Percentiles rank a stretch among this genome's conserved stretches.
These are phyloP conservation scores for Didymellaceae sp. DNA, from an alignment of 2,329 filamentous ascomycete genomes.

Conservation along the genomic window DNA sequence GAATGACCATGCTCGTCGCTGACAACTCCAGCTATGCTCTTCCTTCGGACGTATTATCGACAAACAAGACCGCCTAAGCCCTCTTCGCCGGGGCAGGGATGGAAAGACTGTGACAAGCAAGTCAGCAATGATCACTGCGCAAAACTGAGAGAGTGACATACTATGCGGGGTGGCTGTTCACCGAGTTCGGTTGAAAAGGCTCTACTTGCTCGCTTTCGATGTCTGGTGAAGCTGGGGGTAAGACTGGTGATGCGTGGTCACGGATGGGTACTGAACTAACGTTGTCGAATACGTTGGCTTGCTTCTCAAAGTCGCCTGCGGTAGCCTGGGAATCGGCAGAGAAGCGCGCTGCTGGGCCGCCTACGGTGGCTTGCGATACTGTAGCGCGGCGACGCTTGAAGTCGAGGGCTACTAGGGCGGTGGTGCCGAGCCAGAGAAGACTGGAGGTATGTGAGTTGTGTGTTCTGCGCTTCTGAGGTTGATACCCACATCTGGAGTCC, in stretches of 20 bases:
- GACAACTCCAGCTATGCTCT: too few relatives aligned
- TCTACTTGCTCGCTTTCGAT: slow-evolving; percentile 6
- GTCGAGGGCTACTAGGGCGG: slow-evolving; percentile 10
- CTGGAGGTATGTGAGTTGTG: slow-evolving; percentile 2
- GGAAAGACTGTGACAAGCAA: not conserved
- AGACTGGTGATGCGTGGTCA: slow-evolving; percentile 12
- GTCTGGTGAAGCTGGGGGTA: slow-evolving; percentile 18
- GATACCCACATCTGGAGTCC: slow-evolving; percentile 37
- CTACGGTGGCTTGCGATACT: not conserved
- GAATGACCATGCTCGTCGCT: too few relatives aligned
- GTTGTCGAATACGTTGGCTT: slow-evolving; percentile 12
- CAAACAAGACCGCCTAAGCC: not conserved
- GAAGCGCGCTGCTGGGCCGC: slow-evolving; percentile 3
- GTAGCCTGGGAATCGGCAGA: slow-evolving; percentile 4
- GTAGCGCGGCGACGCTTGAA: slow-evolving; percentile 14
- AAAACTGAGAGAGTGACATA: not conserved
- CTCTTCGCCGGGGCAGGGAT: slow-evolving; percentile 2
- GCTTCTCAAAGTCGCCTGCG: slow-evolving; percentile 12
- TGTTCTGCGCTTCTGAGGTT: not conserved
- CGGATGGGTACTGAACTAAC: slow-evolving; percentile 13
- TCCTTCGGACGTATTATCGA: too few relatives aligned
- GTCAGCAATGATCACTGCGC: not conserved
- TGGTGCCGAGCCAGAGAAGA: slow-evolving; percentile 16
- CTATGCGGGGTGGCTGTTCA: not conserved
- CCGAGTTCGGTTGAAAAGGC: not conserved